phyloP scores from a whole-genome alignment of 805 yeast genomes.

The Cyberlindnera suaveolens region DNA sequence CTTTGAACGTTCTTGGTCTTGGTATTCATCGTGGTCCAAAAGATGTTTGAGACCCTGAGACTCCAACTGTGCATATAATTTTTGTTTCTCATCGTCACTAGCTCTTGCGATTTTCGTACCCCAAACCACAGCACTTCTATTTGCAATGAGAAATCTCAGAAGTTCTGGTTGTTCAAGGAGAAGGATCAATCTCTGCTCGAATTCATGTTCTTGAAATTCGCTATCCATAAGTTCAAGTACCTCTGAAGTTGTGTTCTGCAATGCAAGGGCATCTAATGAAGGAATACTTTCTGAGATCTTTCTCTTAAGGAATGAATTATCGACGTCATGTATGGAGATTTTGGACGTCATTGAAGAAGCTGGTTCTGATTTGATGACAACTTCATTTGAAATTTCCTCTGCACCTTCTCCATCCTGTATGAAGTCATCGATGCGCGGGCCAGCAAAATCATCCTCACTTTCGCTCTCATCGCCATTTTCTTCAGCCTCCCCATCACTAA shows the following conservation, averaged over 20 bases:
- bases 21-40: constrained; percentile 24
- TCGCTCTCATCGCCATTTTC: constrained; percentile 26
- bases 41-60: constrained; percentile 34
- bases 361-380: constrained; percentile 15
- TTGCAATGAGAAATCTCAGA: constrained; percentile 41
- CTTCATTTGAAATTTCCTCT: constrained; percentile 19
- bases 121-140: constrained; percentile 49
- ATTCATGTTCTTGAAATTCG: constrained; percentile 32
- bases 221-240: constrained; percentile 36
- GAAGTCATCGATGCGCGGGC: constrained; percentile 24
- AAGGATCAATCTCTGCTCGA: constrained; percentile 50
- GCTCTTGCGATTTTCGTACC: constrained; percentile 41
- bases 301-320: constrained; percentile 49
- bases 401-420: constrained; percentile 19
- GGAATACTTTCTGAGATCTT: constrained; percentile 32
- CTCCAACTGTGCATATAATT: constrained; percentile 38
- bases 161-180: constrained; percentile 47
- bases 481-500: constrained; percentile 25
- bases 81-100: constrained; percentile 29
- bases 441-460: constrained; percentile 30
- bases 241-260: constrained; percentile 34
- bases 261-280: constrained; percentile 33
- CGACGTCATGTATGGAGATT: constrained; percentile 35
- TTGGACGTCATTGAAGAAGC: not conserved
- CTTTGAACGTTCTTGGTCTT: constrained; percentile 17